phyloP scores from a whole-genome alignment of 192 early-diverging fungal species.

The Gigaspora rosea region DNA sequence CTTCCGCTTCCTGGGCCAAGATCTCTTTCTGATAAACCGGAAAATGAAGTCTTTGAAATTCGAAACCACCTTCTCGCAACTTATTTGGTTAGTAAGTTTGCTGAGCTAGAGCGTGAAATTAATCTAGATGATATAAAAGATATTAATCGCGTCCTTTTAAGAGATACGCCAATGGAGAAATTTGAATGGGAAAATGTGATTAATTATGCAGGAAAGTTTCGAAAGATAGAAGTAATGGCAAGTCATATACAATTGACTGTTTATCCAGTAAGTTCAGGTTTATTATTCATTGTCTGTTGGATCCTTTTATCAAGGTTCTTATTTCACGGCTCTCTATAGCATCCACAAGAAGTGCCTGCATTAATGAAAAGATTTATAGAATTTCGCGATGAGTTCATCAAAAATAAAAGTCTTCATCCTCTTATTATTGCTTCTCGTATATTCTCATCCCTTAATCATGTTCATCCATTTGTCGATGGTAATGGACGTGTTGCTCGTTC shows the following conservation, averaged over 20 bases:
- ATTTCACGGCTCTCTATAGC: not conserved
- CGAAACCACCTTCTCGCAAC: conserved; percentile 25
- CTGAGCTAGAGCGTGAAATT: not conserved
- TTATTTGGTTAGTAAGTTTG: not conserved
- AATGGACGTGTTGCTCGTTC: too few species aligned
- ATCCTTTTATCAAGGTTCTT: not conserved
- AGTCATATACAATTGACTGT: too few species aligned
- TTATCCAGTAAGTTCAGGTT: conserved; percentile 25
- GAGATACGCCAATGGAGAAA: conserved; percentile 12
- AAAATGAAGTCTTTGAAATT: not conserved
- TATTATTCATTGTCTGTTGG: not conserved
- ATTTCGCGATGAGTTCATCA: not conserved
- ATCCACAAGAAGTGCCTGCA: conserved; percentile 4
- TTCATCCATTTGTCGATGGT: too few species aligned
- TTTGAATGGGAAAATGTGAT: not conserved
- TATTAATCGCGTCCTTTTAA: conserved; percentile 11
- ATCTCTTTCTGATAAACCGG: too few species aligned
- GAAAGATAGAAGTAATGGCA: not conserved
- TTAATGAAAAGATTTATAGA: conserved; percentile 3
- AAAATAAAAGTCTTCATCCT: not conserved
- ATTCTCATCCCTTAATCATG: too few species aligned
- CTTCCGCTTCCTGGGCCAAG: not conserved
- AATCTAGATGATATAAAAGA: conserved; percentile 15
- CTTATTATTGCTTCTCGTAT: conserved; percentile 4
- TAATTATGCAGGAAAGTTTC: not conserved